Evolutionary conservation across 1,284 basidiomycete genomes (phyloP).

Genomic region (Cutaneotrichosporon dermatis): DNA sequence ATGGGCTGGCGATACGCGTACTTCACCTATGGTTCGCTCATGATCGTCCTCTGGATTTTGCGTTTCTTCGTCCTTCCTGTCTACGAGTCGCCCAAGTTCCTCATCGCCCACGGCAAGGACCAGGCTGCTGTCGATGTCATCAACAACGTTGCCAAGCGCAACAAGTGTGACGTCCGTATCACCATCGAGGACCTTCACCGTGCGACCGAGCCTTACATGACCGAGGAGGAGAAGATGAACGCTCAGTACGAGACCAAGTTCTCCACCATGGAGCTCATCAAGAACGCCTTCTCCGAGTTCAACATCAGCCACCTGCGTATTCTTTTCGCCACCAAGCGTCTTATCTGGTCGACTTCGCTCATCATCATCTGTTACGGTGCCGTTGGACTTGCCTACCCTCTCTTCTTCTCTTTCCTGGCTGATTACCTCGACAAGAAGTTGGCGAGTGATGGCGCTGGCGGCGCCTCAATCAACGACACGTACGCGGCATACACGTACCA

Average conservation of each 20-base stretch:
- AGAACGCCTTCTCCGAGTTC: conserved; percentile 50
- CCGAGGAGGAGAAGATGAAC: conserved; percentile 21
- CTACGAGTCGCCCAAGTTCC: conserved; percentile 61
- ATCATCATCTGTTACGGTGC: conserved; percentile 58
- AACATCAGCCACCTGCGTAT: conserved; percentile 55
- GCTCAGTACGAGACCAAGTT: conserved; percentile 25
- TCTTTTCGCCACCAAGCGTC: conserved; percentile 54
- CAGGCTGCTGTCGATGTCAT: conserved; percentile 56
- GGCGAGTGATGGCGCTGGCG: not conserved
- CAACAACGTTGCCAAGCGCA: conserved; percentile 53
- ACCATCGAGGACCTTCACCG: conserved; percentile 52
- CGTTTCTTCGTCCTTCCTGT: conserved; percentile 49
- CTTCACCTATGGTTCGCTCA: conserved; percentile 54
- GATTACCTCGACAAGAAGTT: conserved; percentile 53
- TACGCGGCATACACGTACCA: conserved; percentile 55
- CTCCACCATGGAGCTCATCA: conserved; percentile 42
- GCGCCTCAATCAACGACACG: conserved; percentile 37
- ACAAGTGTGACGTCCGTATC: conserved; percentile 53
- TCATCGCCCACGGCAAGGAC: conserved; percentile 58
- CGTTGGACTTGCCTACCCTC: conserved; percentile 58
- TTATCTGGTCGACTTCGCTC: conserved; percentile 56
- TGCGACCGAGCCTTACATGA: conserved; percentile 38
- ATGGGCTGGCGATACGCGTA: conserved; percentile 62
- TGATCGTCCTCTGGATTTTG: conserved; percentile 47
- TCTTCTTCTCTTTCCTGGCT: conserved; percentile 54